These are phyloP conservation scores for Platanus orientalis DNA, from an alignment of 164 flowering plant genomes.

Conservation along the genomic window DNA sequence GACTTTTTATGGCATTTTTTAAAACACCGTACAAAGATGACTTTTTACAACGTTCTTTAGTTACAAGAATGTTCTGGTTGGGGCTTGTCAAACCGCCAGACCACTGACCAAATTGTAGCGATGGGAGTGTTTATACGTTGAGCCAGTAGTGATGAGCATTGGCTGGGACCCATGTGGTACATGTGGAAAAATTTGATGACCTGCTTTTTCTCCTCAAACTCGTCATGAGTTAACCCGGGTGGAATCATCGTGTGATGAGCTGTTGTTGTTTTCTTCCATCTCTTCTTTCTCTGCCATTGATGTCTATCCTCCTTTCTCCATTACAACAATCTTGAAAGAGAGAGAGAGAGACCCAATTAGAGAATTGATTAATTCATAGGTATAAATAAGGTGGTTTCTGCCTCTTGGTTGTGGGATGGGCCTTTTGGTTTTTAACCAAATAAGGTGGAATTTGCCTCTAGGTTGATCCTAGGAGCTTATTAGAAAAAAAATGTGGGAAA, in stretches of 20 bases:
- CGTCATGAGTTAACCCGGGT: slow-evolving; percentile 41
- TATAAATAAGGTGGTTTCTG: background rate
- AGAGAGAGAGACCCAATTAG: background rate
- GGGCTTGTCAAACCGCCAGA: slow-evolving; percentile 82
- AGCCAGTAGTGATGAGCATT: slow-evolving; percentile 79
- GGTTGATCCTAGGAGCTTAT: no score
- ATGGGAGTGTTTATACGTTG: slow-evolving; percentile 68
- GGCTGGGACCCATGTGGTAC: slow-evolving; percentile 38
- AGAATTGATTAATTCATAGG: background rate
- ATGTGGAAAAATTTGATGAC: slow-evolving; percentile 51
- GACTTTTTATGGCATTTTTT: no score
- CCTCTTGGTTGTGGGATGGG: no score
- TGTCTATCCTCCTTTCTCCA: slow-evolving; percentile 3
- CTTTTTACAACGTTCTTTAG: no score
- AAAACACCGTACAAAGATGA: no score
- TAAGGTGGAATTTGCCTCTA: no score
- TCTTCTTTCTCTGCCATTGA: slow-evolving; percentile 3
- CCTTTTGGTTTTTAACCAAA: no score
- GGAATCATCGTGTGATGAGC: slow-evolving; percentile 31
- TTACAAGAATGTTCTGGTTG: no score
- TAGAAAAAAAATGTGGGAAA: no score
- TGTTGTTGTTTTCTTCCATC: slow-evolving; percentile 4
- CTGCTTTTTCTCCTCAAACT: slow-evolving; percentile 38
- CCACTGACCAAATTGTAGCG: slow-evolving; percentile 65
- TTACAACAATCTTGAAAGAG: background rate